A percentile compares a stretch with the other conserved stretches of the same genome.
Evolutionary conservation across 148 eudicot species (phyloP).

Genomic region (Rhododendron kiyosumense): DNA sequence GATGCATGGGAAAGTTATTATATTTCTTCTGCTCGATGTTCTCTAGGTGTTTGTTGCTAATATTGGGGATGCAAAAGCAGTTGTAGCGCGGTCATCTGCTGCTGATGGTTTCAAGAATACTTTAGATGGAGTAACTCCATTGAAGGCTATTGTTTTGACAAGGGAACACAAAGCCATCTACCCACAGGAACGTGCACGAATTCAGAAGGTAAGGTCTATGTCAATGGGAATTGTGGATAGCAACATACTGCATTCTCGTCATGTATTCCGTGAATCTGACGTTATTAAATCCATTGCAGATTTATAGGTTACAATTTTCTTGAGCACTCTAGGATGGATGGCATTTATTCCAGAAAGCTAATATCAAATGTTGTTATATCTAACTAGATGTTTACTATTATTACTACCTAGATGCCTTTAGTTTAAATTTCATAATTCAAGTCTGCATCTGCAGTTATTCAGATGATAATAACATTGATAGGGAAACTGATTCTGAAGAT

Average conservation of each 20-base stretch:
- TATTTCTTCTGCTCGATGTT: conserved; percentile 1
- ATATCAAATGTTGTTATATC: background rate
- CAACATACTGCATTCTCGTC: background rate
- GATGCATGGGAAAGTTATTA: background rate
- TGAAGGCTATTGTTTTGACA: conserved; percentile 84
- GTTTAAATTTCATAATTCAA: background rate
- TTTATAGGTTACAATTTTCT: background rate
- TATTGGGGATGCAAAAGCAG: conserved; percentile 94
- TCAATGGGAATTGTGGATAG: background rate
- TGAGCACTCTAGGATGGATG: background rate
- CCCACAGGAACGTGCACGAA: conserved; percentile 78
- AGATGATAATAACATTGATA: background rate
- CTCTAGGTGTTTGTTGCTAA: conserved; percentile 80
- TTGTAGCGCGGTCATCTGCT: conserved; percentile 56
- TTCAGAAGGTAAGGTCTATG: conserved; percentile 54
- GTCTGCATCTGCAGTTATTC: background rate
- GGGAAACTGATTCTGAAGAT: background rate
- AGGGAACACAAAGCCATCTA: conserved; percentile 93
- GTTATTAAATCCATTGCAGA: background rate
- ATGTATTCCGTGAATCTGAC: background rate
- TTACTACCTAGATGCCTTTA: background rate
- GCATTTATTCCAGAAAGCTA: background rate
- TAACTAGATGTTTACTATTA: background rate
- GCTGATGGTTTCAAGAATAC: conserved; percentile 30
- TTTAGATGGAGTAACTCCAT: conserved; percentile 24